Conservation (phyloP, 2,329 filamentous ascomycete genomes). For the Ploettnerulaceae sp. region DNA sequence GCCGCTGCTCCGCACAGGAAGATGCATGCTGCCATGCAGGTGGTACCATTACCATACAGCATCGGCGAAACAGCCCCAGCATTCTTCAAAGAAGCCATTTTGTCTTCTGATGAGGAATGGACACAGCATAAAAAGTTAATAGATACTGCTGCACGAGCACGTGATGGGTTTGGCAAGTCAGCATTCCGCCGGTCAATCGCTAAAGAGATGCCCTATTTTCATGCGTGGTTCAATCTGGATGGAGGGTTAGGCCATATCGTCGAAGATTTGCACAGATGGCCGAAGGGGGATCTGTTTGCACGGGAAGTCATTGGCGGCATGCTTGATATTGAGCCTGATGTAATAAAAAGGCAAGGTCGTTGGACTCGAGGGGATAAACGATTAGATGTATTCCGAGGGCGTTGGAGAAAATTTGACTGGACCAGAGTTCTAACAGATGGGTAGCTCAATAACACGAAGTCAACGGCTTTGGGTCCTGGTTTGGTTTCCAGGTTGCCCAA, state of each 20-base stretch:
- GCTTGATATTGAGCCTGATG: conserved; percentile 73
- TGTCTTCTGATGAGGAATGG: conserved; percentile 88
- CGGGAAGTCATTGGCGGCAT: conserved; percentile 90
- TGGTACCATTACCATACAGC: conserved; percentile 81
- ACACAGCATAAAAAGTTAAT: conserved; percentile 92
- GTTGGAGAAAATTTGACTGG: conserved; percentile 94
- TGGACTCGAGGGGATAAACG: conserved; percentile 65
- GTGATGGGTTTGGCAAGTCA: conserved; percentile 66
- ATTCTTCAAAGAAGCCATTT: conserved; percentile 92
- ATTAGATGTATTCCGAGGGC: conserved; percentile 72
- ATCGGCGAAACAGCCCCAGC: conserved; percentile 89
- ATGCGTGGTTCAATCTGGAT: conserved; percentile 91
- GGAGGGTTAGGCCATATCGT: conserved; percentile 90
- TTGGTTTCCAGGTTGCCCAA: not conserved
- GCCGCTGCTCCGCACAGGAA: conserved; percentile 75
- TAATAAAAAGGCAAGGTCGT: conserved; percentile 84
- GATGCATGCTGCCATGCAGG: conserved; percentile 79
- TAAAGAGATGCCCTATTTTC: conserved; percentile 98
- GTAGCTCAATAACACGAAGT: conserved; percentile 9
- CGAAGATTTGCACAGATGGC: conserved; percentile 82
- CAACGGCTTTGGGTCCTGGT: not conserved
- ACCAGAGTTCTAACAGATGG: conserved; percentile 48
- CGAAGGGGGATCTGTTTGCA: conserved; percentile 85
- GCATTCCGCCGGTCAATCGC: conserved; percentile 80
- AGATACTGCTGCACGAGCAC: conserved; percentile 66